A percentile compares a stretch with the other conserved stretches of the same genome.
phyloP scores from a whole-genome alignment of 2,329 filamentous ascomycete genomes.

The Fonsecaea erecta region DNA sequence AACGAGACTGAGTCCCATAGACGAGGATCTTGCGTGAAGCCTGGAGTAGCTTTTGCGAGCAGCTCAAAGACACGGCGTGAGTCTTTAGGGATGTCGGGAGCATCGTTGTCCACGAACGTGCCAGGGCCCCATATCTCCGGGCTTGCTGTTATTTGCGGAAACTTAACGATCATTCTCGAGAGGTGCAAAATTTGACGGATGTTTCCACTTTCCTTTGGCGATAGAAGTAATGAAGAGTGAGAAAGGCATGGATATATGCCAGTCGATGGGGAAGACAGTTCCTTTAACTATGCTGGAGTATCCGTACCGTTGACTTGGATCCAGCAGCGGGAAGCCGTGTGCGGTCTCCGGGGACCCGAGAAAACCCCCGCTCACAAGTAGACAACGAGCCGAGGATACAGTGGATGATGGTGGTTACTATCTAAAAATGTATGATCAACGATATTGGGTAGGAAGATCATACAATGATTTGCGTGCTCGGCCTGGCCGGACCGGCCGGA shows the following conservation, averaged over 20 bases:
- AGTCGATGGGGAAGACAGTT: background rate
- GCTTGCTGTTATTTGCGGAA: background rate
- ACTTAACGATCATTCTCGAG: conserved; percentile 2
- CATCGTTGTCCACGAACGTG: conserved; percentile 3
- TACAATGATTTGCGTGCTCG: background rate
- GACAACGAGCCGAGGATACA: background rate
- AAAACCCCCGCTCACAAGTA: background rate
- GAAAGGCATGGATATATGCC: background rate
- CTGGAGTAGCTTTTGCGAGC: conserved; percentile 47
- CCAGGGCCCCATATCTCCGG: conserved; percentile 7
- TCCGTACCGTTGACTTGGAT: background rate
- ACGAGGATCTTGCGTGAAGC: conserved; percentile 46
- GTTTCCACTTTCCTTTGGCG: background rate
- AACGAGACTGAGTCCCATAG: conserved; percentile 44
- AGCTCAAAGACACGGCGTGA: conserved; percentile 46
- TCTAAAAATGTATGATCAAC: background rate
- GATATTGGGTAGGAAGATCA: background rate
- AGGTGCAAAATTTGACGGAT: too few relatives aligned
- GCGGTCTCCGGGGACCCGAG: background rate
- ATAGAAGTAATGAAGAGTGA: background rate
- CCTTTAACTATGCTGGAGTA: background rate
- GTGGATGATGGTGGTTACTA: background rate
- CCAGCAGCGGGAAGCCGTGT: too few relatives aligned
- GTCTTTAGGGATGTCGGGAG: conserved; percentile 38
- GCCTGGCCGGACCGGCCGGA: background rate